phyloP scores from a whole-genome alignment of 169 alveolate genomes.

The Eimeria maxima region DNA sequence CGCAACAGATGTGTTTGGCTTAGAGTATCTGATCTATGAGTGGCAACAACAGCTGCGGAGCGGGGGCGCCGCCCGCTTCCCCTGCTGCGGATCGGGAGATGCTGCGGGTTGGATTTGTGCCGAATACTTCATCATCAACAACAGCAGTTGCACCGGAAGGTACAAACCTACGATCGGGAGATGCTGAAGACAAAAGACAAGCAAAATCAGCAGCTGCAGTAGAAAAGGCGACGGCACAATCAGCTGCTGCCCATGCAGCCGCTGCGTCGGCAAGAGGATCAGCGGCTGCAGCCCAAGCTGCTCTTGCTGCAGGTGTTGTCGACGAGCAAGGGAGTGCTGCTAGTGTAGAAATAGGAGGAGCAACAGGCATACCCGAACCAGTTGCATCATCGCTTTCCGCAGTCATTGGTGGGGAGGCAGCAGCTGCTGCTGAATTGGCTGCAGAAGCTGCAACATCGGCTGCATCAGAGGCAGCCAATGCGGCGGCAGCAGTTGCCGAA shows the following conservation, averaged over 20 bases:
- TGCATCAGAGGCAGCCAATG: conserved; percentile 51
- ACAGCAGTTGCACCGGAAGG: not conserved
- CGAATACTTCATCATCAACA: not conserved
- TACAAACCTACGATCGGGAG: not conserved
- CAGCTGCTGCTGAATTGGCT: conserved; percentile 21
- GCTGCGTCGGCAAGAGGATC: conserved; percentile 7
- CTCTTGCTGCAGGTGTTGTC: not conserved
- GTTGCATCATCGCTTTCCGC: not conserved
- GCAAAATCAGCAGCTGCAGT: conserved; percentile 23
- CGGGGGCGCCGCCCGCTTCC: not conserved
- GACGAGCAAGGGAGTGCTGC: not conserved
- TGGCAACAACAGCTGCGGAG: not conserved
- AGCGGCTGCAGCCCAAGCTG: conserved; percentile 38
- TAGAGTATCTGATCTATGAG: not conserved
- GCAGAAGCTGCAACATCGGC: conserved; percentile 46
- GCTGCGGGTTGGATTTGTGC: not conserved
- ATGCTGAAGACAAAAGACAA: not conserved
- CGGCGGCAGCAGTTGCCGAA: conserved; percentile 60
- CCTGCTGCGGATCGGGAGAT: not conserved
- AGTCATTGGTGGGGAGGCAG: conserved; percentile 46
- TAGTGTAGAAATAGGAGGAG: not conserved
- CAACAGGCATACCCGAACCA: not conserved
- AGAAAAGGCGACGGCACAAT: conserved; percentile 26
- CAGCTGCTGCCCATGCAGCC: conserved; percentile 53
- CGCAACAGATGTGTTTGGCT: not conserved